These are phyloP conservation scores for Arthrobotrys megalospora DNA, from an alignment of 2,329 filamentous ascomycete species.

Conservation along the genomic window DNA sequence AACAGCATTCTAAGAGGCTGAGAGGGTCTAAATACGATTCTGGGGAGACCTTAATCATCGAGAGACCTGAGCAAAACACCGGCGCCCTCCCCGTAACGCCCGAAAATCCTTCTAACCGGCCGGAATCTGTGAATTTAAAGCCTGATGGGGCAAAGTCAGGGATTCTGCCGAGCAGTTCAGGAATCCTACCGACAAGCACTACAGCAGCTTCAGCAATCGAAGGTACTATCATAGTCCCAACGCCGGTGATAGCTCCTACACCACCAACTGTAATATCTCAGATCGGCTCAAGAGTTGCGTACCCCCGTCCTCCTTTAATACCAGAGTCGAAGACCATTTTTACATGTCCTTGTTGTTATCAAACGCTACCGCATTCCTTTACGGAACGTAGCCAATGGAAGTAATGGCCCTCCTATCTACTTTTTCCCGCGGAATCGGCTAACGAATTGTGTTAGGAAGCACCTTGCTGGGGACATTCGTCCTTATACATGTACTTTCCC, in stretches of 20 bases:
- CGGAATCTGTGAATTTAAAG: too few relatives aligned
- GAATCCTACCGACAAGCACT: background rate
- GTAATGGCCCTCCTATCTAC: slow-evolving; percentile 3
- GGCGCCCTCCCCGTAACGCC: too few relatives aligned
- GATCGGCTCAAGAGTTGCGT: slow-evolving; percentile 9
- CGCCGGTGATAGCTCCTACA: background rate
- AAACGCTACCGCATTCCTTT: slow-evolving; percentile 26
- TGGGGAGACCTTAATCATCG: too few relatives aligned
- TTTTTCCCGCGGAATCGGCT: too few relatives aligned
- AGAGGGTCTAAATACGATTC: background rate
- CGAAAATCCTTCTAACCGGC: too few relatives aligned
- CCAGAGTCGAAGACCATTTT: slow-evolving; percentile 6
- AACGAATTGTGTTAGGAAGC: background rate
- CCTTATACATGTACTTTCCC: slow-evolving; percentile 14
- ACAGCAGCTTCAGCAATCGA: slow-evolving; percentile 50
- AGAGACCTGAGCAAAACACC: too few relatives aligned
- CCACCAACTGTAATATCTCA: slow-evolving; percentile 39
- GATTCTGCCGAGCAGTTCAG: too few relatives aligned
- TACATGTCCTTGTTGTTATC: slow-evolving; percentile 41
- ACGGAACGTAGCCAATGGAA: slow-evolving; percentile 49
- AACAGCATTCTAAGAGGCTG: background rate
- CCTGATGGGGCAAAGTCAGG: too few relatives aligned
- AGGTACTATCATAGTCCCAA: slow-evolving; percentile 25
- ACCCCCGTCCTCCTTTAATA: slow-evolving; percentile 33
- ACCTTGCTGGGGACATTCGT: slow-evolving; percentile 17